Evolutionary conservation across 495 filamentous ascomycete species (phyloP).

Genomic region (Bryoglossum gracile): DNA sequence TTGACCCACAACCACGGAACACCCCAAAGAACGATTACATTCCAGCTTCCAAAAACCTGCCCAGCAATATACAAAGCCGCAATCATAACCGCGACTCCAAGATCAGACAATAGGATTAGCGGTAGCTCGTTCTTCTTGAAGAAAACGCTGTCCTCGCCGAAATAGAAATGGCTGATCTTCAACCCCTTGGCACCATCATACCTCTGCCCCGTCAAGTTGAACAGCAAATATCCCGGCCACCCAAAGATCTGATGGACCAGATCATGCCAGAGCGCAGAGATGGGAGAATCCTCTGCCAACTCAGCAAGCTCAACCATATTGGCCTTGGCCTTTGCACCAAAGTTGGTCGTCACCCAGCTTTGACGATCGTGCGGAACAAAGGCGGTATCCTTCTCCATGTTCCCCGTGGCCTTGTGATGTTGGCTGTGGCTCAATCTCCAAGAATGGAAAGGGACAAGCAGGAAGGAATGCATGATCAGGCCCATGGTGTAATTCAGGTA

Average conservation of each 20-base stretch:
- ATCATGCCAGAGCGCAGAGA: conserved; percentile 40
- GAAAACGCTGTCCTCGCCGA: conserved; percentile 38
- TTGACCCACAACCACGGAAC: conserved; percentile 55
- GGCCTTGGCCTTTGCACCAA: conserved; percentile 30
- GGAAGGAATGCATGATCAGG: conserved; percentile 55
- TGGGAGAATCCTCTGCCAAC: conserved; percentile 50
- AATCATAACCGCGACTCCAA: conserved; percentile 44
- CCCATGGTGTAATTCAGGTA: conserved; percentile 59
- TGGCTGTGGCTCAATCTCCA: conserved; percentile 71
- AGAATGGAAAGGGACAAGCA: conserved; percentile 67
- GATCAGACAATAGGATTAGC: conserved; percentile 51
- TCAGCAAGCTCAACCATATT: conserved; percentile 34
- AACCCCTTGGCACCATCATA: conserved; percentile 31
- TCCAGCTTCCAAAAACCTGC: conserved; percentile 42
- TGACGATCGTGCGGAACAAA: conserved; percentile 47
- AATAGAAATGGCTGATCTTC: conserved; percentile 53
- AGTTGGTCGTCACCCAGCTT: conserved; percentile 26
- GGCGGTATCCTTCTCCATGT: conserved; percentile 53
- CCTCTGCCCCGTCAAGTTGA: conserved; percentile 48
- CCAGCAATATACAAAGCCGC: conserved; percentile 37
- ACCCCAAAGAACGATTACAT: conserved; percentile 43
- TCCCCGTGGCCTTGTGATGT: conserved; percentile 59
- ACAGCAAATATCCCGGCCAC: conserved; percentile 48
- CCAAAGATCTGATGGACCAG: conserved; percentile 48
- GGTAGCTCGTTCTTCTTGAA: conserved; percentile 51